Evolutionary conservation across 2,329 filamentous ascomycete genomes (phyloP).

Genomic region (Clonostachys rosea): DNA sequence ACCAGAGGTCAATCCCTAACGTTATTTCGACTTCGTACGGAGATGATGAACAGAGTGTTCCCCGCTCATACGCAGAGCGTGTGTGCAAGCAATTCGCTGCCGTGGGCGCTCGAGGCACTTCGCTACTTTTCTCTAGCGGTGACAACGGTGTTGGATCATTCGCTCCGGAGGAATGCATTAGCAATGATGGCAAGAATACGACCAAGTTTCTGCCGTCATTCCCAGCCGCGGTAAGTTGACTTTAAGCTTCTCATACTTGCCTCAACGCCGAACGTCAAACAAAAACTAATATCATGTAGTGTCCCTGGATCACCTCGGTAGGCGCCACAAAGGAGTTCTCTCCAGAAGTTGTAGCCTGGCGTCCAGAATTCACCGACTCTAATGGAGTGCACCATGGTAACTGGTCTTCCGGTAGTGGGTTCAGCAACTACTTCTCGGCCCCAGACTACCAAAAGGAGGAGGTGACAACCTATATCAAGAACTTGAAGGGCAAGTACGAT

Average conservation of each 20-base stretch:
- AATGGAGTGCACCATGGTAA: constrained; percentile 12
- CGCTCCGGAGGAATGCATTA: constrained; percentile 27
- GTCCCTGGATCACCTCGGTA: constrained; percentile 25
- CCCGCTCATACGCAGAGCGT: constrained; percentile 16
- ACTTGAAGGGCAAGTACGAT: constrained; percentile 34
- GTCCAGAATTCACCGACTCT: constrained; percentile 1
- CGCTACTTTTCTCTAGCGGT: constrained; percentile 16
- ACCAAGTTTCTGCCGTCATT: constrained; percentile 49
- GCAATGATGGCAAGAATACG: constrained; percentile 51
- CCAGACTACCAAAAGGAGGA: constrained; percentile 32
- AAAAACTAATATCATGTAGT: constrained; percentile 6
- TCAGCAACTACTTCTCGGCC: constrained; percentile 37
- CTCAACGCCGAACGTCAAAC: not conserved
- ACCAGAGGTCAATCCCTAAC: constrained; percentile 20
- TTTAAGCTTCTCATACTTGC: not conserved
- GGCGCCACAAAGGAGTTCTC: constrained; percentile 28
- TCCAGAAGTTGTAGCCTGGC: constrained; percentile 1
- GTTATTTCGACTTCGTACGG: constrained; percentile 27
- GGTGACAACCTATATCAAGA: constrained; percentile 29
- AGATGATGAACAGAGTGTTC: constrained; percentile 24
- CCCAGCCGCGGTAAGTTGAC: constrained; percentile 30
- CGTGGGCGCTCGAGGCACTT: constrained; percentile 20
- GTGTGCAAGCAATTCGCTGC: constrained; percentile 23
- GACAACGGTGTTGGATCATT: constrained; percentile 15
- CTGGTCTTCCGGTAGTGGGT: constrained; percentile 31